These are phyloP conservation scores for Talaromyces liani DNA, from an alignment of 495 filamentous ascomycete genomes.

Conservation along the genomic window DNA sequence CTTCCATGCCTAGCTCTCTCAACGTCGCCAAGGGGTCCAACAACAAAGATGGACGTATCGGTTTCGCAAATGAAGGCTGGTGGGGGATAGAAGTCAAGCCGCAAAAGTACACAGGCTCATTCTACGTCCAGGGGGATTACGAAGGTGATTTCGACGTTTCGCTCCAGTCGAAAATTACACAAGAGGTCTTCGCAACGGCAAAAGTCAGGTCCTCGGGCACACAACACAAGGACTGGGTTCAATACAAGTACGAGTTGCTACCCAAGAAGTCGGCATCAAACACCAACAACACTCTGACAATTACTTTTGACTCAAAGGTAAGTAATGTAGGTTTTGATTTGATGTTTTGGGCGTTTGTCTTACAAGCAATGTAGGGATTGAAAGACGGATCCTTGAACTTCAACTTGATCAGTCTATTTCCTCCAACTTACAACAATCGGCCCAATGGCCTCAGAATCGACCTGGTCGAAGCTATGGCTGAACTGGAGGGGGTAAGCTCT, in stretches of 20 bases:
- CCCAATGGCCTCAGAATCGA: constrained; percentile 56
- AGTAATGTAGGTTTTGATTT: constrained; percentile 16
- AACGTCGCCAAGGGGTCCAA: constrained; percentile 36
- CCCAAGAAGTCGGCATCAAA: constrained; percentile 34
- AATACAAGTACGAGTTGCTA: constrained; percentile 28
- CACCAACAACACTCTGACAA: constrained; percentile 57
- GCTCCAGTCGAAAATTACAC: background rate
- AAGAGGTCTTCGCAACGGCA: background rate
- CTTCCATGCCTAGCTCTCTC: constrained; percentile 51
- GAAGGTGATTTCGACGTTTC: constrained; percentile 11
- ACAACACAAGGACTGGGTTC: background rate
- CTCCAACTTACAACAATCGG: constrained; percentile 49
- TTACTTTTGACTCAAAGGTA: background rate
- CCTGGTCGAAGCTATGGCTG: constrained; percentile 46
- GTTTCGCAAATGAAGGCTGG: constrained; percentile 53
- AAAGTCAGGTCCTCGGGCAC: background rate
- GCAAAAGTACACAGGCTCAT: constrained; percentile 46
- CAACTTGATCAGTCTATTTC: constrained; percentile 58
- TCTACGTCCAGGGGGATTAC: constrained; percentile 47
- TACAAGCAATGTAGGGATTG: background rate
- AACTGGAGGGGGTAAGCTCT: constrained; percentile 32
- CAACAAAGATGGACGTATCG: constrained; percentile 29
- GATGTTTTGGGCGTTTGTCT: constrained; percentile 39
- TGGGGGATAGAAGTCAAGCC: constrained; percentile 52
- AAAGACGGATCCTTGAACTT: constrained; percentile 24